A percentile compares a stretch with the other conserved stretches of the same genome.
phyloP scores from a whole-genome alignment of 176 grass and related monocot genomes.

The Musa itinerans region DNA sequence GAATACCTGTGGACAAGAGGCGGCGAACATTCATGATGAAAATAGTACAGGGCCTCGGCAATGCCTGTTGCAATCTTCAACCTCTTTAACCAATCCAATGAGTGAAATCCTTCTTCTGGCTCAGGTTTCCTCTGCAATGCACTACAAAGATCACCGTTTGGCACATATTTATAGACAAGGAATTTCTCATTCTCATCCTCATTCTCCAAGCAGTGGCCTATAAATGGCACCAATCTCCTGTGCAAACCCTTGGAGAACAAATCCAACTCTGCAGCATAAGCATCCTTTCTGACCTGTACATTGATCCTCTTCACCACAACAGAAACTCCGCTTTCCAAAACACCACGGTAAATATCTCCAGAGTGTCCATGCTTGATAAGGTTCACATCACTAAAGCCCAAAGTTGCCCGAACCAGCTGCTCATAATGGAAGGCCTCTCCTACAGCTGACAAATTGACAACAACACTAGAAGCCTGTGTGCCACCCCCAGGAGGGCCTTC shows the following conservation, averaged over 20 bases:
- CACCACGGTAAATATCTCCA: conserved; percentile 53
- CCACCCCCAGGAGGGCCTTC: conserved; percentile 31
- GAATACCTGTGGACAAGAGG: conserved; percentile 82
- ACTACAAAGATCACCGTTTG: conserved; percentile 57
- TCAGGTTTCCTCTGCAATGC: conserved; percentile 55
- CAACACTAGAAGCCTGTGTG: conserved; percentile 25
- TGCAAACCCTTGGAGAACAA: conserved; percentile 54
- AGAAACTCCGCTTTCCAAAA: conserved; percentile 44
- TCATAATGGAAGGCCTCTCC: conserved; percentile 54
- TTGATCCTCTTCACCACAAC: conserved; percentile 65
- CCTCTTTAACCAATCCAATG: conserved; percentile 96
- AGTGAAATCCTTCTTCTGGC: conserved; percentile 34
- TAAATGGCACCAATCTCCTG: conserved; percentile 53
- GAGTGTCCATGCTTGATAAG: conserved; percentile 64
- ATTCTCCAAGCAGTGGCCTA: conserved; percentile 48
- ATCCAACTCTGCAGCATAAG: conserved; percentile 39
- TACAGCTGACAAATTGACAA: conserved; percentile 27
- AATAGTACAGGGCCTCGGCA: conserved; percentile 75
- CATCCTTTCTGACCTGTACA: conserved; percentile 30
- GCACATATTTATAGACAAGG: conserved; percentile 66
- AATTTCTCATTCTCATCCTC: conserved; percentile 38
- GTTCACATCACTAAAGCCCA: conserved; percentile 48
- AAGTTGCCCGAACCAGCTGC: conserved; percentile 46
- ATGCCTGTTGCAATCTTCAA: conserved; percentile 82
- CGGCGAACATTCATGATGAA: conserved; percentile 73